phyloP scores from a whole-genome alignment of 1,284 basidiomycete genomes.

The Cutaneotrichosporon curvatum region DNA sequence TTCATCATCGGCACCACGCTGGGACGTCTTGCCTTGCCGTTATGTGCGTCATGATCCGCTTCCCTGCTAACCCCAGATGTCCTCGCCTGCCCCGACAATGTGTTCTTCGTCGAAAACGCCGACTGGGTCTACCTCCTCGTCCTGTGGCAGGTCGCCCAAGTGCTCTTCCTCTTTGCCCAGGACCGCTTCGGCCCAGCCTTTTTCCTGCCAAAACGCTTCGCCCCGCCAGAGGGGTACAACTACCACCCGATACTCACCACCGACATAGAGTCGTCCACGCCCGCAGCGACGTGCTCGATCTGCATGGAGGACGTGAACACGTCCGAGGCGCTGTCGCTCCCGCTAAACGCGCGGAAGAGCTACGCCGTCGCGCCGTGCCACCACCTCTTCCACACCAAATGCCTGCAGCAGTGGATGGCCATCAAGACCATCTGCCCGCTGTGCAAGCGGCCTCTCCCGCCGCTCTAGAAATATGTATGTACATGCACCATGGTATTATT shows the following conservation, averaged over 20 bases:
- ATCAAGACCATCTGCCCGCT: conserved; percentile 90
- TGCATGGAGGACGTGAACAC: conserved; percentile 78
- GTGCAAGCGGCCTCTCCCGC: conserved; percentile 70
- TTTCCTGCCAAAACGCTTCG: conserved; percentile 52
- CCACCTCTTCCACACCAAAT: conserved; percentile 82
- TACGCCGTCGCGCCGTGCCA: conserved; percentile 84
- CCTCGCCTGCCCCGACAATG: conserved; percentile 71
- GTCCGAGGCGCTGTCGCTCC: conserved; percentile 44
- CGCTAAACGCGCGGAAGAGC: conserved; percentile 52
- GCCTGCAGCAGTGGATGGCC: conserved; percentile 75
- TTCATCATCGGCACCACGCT: conserved; percentile 72
- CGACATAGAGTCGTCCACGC: conserved; percentile 33
- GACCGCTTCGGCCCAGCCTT: conserved; percentile 71
- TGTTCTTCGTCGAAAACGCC: conserved; percentile 62
- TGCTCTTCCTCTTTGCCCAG: conserved; percentile 62
- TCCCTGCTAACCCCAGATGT: conserved; percentile 55
- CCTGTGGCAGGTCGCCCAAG: conserved; percentile 59
- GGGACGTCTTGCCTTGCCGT: conserved; percentile 61
- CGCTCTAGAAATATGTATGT: conserved; percentile 51
- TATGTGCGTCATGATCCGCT: conserved; percentile 55
- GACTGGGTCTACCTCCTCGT: conserved; percentile 64
- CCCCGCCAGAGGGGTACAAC: conserved; percentile 61
- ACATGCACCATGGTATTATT: background rate
- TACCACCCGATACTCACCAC: conserved; percentile 73
- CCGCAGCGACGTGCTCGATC: conserved; percentile 68